phyloP scores from a whole-genome alignment of 805 yeast species.

The Myxozyma geophila region DNA sequence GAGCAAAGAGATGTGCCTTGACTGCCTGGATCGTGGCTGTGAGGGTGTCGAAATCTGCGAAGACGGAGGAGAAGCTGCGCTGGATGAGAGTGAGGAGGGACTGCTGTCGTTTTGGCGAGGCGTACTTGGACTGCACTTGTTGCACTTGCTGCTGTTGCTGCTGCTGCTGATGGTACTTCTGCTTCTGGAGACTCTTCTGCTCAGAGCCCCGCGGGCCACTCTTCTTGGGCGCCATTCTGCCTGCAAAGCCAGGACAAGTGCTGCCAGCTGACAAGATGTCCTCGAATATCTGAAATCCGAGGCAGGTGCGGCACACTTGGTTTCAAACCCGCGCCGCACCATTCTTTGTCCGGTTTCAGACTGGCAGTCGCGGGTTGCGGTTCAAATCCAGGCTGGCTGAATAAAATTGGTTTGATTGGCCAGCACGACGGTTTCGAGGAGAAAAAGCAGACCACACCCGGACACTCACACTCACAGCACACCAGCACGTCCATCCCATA shows the following conservation, averaged over 20 bases:
- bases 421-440: conserved; percentile 8
- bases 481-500: neutral
- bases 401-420: conserved; percentile 15
- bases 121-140: conserved; percentile 1
- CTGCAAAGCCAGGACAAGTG: neutral
- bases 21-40: conserved; percentile 59
- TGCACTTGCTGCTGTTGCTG: neutral
- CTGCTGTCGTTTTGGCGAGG: conserved; percentile 22
- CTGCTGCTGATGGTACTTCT: neutral
- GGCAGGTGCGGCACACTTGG: conserved; percentile 4
- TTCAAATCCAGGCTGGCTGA: neutral
- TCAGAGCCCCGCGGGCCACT: neutral
- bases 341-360: neutral
- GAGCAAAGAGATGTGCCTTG: conserved; percentile 67
- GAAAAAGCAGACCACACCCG: conserved; percentile 19
- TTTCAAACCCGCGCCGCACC: conserved; percentile 1
- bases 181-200: neutral
- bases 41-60: conserved; percentile 24
- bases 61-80: conserved; percentile 23
- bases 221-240: conserved; percentile 5
- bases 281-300: neutral
- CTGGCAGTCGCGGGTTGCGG: neutral
- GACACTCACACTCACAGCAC: neutral
- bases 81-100: conserved; percentile 22
- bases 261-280: neutral